Conservation (phyloP, 2,329 filamentous ascomycete species). For the Calonectria pseudoreteaudii region DNA sequence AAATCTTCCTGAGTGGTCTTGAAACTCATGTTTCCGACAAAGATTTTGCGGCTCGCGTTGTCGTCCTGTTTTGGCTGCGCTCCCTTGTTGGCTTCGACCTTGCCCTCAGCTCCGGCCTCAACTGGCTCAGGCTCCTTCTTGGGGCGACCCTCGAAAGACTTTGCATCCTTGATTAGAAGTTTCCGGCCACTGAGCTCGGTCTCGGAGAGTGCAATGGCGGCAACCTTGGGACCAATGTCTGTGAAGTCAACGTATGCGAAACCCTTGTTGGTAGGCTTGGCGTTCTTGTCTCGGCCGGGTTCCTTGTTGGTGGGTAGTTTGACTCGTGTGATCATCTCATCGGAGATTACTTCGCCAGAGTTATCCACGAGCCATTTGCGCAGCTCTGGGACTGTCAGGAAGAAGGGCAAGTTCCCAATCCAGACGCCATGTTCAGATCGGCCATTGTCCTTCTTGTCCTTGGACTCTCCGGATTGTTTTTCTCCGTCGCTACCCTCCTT, state of each 20-base stretch:
- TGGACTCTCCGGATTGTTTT: slow-evolving; percentile 48
- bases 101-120: slow-evolving; percentile 45
- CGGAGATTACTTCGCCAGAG: slow-evolving; percentile 73
- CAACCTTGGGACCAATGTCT: slow-evolving; percentile 74
- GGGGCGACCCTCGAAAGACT: slow-evolving; percentile 90
- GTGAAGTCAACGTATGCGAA: slow-evolving; percentile 97
- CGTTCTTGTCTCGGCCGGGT: slow-evolving; percentile 47
- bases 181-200: slow-evolving; percentile 80
- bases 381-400: slow-evolving; percentile 78
- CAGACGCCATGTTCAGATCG: slow-evolving; percentile 89
- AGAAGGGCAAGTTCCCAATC: slow-evolving; percentile 96
- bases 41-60: slow-evolving; percentile 83
- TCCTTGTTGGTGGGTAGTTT: slow-evolving; percentile 79
- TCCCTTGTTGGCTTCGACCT: slow-evolving; percentile 47
- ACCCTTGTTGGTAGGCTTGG: slow-evolving; percentile 77
- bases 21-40: slow-evolving; percentile 91
- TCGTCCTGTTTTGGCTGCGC: slow-evolving; percentile 51
- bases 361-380: slow-evolving; percentile 83
- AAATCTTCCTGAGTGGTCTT: slow-evolving; percentile 85
- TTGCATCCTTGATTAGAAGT: slow-evolving; percentile 93
- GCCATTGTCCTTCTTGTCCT: slow-evolving; percentile 59
- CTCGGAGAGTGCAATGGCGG: slow-evolving; percentile 90
- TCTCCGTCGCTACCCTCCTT: slow-evolving; percentile 53
- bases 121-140: slow-evolving; percentile 66
- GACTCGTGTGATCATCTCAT: slow-evolving; percentile 83